Evolutionary conservation across 2,329 filamentous ascomycete genomes (phyloP).

Genomic region (Cyanodermella asteris): DNA sequence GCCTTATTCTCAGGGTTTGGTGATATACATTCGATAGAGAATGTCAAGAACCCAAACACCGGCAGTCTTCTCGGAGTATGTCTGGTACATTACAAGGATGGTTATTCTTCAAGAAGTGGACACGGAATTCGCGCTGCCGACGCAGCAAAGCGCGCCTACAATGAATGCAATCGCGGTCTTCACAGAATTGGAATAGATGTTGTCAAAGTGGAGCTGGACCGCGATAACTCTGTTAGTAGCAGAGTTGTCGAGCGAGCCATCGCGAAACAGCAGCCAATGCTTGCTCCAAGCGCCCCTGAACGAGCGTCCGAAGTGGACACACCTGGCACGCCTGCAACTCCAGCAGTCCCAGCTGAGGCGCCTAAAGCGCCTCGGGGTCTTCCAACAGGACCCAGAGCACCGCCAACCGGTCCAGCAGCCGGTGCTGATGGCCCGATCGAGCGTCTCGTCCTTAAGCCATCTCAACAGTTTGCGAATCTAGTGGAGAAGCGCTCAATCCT

Average conservation of each 20-base stretch:
- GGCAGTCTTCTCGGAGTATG: conserved; percentile 88
- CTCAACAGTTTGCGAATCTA: conserved; percentile 20
- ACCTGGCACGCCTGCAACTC: conserved; percentile 19
- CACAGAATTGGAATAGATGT: conserved; percentile 56
- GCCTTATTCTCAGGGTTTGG: conserved; percentile 62
- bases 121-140: conserved; percentile 45
- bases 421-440: conserved; percentile 20
- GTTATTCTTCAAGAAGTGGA: conserved; percentile 27
- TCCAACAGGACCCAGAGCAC: conserved; percentile 34
- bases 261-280: conserved; percentile 42
- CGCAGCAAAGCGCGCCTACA: conserved; percentile 55
- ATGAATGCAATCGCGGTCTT: conserved; percentile 53
- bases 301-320: conserved; percentile 7
- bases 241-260: conserved; percentile 56
- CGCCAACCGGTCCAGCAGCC: conserved; percentile 7
- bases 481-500: conserved; percentile 47
- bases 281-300: conserved; percentile 21
- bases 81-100: conserved; percentile 72
- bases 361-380: conserved; percentile 72
- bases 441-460: conserved; percentile 15
- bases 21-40: conserved; percentile 74
- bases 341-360: conserved; percentile 43
- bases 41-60: conserved; percentile 85
- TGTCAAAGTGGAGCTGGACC: conserved; percentile 71
- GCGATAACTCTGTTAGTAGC: conserved; percentile 63